Conservation (phyloP, 1,139 yeast genomes). For the Suhomyces guaymorum region DNA sequence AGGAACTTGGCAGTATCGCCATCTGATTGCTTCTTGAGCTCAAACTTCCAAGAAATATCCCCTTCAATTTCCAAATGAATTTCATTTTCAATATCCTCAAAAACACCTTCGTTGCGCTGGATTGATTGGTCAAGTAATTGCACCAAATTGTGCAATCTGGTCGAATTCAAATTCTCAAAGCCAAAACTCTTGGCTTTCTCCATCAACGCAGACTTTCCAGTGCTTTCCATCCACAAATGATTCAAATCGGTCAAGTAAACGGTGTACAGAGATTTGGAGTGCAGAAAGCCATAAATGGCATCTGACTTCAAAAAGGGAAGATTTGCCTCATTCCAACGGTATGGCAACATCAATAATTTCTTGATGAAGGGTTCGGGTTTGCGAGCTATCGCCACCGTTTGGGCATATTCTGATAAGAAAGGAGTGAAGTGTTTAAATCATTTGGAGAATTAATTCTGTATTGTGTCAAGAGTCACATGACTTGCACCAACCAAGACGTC, state of each 20-base stretch:
- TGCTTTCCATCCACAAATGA: conserved; percentile 30
- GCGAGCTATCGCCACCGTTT: no score
- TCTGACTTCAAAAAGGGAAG: not conserved
- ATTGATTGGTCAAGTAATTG: conserved; percentile 1
- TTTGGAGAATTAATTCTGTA: no score
- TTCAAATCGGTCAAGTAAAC: conserved; percentile 31
- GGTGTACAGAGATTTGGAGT: conserved; percentile 16
- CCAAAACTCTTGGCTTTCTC: conserved; percentile 25
- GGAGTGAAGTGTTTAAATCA: no score
- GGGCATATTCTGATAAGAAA: no score
- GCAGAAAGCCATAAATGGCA: conserved; percentile 4
- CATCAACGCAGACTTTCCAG: conserved; percentile 18
- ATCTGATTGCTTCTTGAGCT: conserved; percentile 13
- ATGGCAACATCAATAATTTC: no score
- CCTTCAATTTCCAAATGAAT: not conserved
- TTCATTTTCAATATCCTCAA: not conserved
- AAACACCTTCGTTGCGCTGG: not conserved
- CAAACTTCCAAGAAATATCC: conserved; percentile 27
- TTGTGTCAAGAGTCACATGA: no score
- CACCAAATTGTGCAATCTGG: conserved; percentile 1
- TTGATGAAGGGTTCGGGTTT: no score
- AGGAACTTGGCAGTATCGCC: conserved; percentile 20
- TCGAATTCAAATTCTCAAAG: conserved; percentile 23
- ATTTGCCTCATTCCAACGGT: not conserved
- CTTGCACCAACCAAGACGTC: no score